These are phyloP conservation scores for Trypanosoma caninum DNA, from an alignment of 208 protist species.

Conservation along the genomic window DNA sequence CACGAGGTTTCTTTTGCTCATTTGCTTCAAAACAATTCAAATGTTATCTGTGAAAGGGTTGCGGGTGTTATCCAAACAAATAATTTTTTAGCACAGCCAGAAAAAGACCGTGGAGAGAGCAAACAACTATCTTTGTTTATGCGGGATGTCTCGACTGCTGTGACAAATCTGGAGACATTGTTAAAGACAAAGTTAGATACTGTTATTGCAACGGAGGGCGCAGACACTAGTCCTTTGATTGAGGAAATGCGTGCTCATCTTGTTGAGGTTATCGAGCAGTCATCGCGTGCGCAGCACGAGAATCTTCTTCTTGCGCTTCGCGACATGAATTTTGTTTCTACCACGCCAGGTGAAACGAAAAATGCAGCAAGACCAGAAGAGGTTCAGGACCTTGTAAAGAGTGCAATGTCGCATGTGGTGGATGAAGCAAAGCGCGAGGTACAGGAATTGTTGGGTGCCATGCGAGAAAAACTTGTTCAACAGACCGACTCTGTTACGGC, in stretches of 20 bases:
- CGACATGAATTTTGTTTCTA: too few species aligned
- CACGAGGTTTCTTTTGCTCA: slow-evolving; percentile 20
- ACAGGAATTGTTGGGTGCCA: background rate
- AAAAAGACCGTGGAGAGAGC: background rate
- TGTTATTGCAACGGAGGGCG: background rate
- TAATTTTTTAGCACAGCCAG: background rate
- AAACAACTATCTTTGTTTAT: background rate
- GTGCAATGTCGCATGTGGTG: slow-evolving; percentile 8
- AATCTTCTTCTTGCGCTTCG: slow-evolving; percentile 32
- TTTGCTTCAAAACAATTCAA: slow-evolving; percentile 19
- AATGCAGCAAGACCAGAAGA: background rate
- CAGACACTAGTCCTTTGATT: background rate
- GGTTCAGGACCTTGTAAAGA: slow-evolving; percentile 9
- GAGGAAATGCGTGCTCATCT: slow-evolving; percentile 29
- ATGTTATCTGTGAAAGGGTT: slow-evolving; percentile 21
- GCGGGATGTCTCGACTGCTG: slow-evolving; percentile 2
- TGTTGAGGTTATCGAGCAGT: slow-evolving; percentile 44
- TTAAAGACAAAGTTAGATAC: slow-evolving; percentile 12
- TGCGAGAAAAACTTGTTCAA: background rate
- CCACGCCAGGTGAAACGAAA: background rate
- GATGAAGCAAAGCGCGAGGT: slow-evolving; percentile 17
- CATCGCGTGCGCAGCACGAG: slow-evolving; percentile 49
- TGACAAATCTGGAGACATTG: slow-evolving; percentile 15
- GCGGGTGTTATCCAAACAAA: slow-evolving; percentile 16
- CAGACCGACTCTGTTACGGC: background rate